A percentile compares a stretch with the other conserved stretches of the same genome.
phyloP scores from a whole-genome alignment of 345 rosid species.

The Sonneratia caseolaris region DNA sequence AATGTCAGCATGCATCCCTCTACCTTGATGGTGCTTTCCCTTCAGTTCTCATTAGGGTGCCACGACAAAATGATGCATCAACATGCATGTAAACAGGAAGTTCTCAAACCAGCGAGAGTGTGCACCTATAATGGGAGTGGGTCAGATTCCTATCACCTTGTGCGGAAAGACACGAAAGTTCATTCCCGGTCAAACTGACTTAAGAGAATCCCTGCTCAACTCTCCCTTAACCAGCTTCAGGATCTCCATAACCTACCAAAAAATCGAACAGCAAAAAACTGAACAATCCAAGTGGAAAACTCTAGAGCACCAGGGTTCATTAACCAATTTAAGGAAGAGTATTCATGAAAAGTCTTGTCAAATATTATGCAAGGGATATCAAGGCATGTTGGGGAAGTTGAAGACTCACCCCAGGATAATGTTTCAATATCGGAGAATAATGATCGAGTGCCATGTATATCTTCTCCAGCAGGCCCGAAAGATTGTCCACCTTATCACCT shows the following conservation, averaged over 20 bases:
- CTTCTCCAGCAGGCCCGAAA: slow-evolving; percentile 69
- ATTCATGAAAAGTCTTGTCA: neutral
- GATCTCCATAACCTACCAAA: slow-evolving; percentile 65
- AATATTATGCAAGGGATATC: neutral
- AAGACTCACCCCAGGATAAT: slow-evolving; percentile 81
- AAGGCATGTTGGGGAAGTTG: neutral
- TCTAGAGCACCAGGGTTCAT: neutral
- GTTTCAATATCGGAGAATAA: slow-evolving; percentile 76
- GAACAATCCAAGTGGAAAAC: neutral
- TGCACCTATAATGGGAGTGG: neutral
- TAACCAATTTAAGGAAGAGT: neutral
- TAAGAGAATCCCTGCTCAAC: slow-evolving; percentile 53
- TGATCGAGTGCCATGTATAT: slow-evolving; percentile 89
- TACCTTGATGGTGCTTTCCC: too few species aligned
- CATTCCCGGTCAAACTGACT: slow-evolving; percentile 1
- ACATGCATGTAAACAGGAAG: neutral
- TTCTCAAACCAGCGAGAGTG: neutral
- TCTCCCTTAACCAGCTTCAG: slow-evolving; percentile 73
- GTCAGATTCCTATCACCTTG: neutral
- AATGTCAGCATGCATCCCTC: too few species aligned
- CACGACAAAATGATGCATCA: too few species aligned
- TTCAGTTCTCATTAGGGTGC: too few species aligned
- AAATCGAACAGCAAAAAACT: slow-evolving; percentile 6
- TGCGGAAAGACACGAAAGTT: neutral
- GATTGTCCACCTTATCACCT: slow-evolving; percentile 80